phyloP scores from a whole-genome alignment of 2,329 filamentous ascomycete species.

The Rhynchosporium agropyri region DNA sequence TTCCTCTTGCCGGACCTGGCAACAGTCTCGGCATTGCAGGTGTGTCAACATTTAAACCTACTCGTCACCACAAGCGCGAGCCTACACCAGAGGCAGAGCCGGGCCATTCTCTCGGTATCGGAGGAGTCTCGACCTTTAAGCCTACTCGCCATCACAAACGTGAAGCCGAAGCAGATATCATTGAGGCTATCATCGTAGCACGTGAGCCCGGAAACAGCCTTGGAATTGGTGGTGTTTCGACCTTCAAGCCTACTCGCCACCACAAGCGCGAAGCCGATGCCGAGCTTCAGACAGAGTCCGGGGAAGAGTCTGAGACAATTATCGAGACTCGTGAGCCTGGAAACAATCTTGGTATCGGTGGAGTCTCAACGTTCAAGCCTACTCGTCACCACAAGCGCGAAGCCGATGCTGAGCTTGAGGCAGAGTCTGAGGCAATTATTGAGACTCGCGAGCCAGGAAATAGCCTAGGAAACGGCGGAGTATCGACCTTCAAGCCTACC shows the following conservation, averaged over 20 bases:
- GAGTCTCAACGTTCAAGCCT: not conserved
- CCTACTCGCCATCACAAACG: conserved; percentile 7
- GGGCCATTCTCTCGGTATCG: conserved; percentile 5
- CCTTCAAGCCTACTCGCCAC: conserved; percentile 5
- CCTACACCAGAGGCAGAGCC: conserved; percentile 11
- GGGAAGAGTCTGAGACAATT: not conserved
- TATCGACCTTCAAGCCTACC: not conserved
- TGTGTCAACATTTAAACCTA: not conserved
- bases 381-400: not conserved
- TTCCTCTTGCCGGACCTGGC: not conserved
- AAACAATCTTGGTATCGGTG: conserved; percentile 9
- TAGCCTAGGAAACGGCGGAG: conserved; percentile 1
- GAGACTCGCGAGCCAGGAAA: conserved; percentile 2
- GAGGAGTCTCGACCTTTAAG: not conserved
- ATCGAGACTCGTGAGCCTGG: conserved; percentile 3
- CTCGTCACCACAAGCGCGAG: conserved; percentile 6
- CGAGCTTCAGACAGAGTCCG: not conserved
- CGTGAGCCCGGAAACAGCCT: conserved; percentile 4
- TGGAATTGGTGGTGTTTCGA: not conserved
- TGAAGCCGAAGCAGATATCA: not conserved
- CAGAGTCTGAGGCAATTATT: not conserved
- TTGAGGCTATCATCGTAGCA: not conserved
- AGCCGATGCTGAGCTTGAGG: conserved; percentile 3
- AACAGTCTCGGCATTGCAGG: conserved; percentile 7
- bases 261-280: not conserved